Percentiles rank a stretch among this genome's conserved stretches.
phyloP scores from a whole-genome alignment of 768 basidiomycete species.

The Termitomyces sp. region DNA sequence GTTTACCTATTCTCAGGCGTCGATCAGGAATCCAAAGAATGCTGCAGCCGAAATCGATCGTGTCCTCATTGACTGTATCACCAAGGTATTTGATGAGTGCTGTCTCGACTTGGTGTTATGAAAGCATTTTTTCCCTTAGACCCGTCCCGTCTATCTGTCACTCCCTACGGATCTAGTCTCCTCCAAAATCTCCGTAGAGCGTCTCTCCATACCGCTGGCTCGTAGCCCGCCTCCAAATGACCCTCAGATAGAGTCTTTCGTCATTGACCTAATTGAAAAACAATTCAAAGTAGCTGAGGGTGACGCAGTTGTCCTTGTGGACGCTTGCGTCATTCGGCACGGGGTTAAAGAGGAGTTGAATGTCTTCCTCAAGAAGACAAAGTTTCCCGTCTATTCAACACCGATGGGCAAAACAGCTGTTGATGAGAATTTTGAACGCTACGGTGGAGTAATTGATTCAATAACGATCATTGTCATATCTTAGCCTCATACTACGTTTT shows the following conservation, averaged over 20 bases:
- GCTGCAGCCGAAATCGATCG: neutral
- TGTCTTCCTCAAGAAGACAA: neutral
- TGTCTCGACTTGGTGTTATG: neutral
- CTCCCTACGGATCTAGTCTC: neutral
- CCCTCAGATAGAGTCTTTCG: neutral
- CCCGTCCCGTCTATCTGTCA: neutral
- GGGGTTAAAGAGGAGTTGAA: neutral
- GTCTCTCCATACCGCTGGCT: neutral
- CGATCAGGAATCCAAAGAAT: neutral
- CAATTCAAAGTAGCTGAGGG: neutral
- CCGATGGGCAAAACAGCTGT: neutral
- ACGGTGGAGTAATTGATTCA: neutral
- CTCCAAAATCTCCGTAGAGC: neutral
- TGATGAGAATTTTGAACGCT: neutral
- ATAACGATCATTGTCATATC: neutral
- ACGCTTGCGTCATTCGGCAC: neutral
- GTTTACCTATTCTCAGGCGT: neutral
- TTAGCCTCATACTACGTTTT: neutral
- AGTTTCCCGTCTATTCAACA: neutral
- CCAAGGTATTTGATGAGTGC: neutral
- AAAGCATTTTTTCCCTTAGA: neutral
- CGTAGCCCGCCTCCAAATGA: neutral
- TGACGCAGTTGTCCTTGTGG: neutral
- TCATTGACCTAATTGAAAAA: neutral
- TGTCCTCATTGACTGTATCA: neutral